These are phyloP conservation scores for Fusarium compactum DNA, from an alignment of 2,329 filamentous ascomycete species.

Conservation along the genomic window DNA sequence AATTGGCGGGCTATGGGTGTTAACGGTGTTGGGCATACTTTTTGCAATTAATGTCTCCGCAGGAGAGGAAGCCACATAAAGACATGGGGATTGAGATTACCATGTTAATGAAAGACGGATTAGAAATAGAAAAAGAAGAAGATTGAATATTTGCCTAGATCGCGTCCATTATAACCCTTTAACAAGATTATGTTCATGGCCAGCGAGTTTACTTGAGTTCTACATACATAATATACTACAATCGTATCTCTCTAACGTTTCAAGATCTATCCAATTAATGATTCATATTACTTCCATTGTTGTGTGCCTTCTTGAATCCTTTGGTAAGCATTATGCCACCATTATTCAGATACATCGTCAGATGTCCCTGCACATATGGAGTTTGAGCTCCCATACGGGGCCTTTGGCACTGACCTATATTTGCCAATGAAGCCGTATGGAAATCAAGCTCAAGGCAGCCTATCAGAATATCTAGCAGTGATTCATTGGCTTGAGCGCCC, in stretches of 20 bases:
- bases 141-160: neutral
- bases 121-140: slow-evolving; percentile 22
- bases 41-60: slow-evolving; percentile 25
- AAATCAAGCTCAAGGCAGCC: neutral
- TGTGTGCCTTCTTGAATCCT: too few species aligned
- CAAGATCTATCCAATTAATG: too few species aligned
- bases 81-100: slow-evolving; percentile 8
- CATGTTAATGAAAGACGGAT: slow-evolving; percentile 13
- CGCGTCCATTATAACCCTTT: neutral
- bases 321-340: neutral
- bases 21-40: slow-evolving; percentile 43
- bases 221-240: neutral
- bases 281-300: neutral
- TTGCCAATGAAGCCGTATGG: neutral
- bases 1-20: slow-evolving; percentile 35
- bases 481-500: slow-evolving; percentile 8
- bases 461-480: neutral
- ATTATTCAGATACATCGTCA: neutral
- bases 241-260: neutral
- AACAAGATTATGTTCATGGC: slow-evolving; percentile 4
- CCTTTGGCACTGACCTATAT: neutral
- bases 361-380: neutral
- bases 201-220: neutral
- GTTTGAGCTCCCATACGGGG: neutral
- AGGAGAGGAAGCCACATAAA: slow-evolving; percentile 14